phyloP scores from a whole-genome alignment of 2,329 filamentous ascomycete genomes.

The Tolypocladium guangdongense region DNA sequence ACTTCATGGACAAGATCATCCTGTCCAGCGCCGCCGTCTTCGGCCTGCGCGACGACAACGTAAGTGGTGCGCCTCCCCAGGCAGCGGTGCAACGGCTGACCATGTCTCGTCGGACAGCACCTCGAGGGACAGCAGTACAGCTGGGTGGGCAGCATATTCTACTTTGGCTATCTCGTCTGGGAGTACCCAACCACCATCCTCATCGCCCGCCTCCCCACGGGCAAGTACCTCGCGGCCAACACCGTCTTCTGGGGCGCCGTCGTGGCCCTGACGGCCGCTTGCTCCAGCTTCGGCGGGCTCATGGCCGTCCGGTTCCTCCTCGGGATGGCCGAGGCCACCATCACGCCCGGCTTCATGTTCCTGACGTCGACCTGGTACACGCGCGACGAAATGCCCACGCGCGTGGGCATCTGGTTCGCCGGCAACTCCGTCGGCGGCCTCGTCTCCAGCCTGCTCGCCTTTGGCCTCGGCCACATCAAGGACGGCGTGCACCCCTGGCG shows the following conservation, averaged over 20 bases:
- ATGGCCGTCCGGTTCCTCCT: constrained; percentile 40
- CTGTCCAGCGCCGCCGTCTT: constrained; percentile 45
- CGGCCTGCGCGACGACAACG: constrained; percentile 36
- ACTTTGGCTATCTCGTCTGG: constrained; percentile 35
- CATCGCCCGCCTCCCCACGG: constrained; percentile 33
- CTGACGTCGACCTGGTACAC: constrained; percentile 43
- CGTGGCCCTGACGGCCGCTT: constrained; percentile 30
- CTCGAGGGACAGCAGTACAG: constrained; percentile 41
- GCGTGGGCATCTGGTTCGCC: constrained; percentile 46
- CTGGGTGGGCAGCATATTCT: constrained; percentile 44
- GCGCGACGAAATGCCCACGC: constrained; percentile 30
- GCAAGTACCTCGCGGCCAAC: constrained; percentile 33
- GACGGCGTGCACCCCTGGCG: constrained; percentile 37
- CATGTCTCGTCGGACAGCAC: constrained; percentile 5
- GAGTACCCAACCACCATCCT: constrained; percentile 37
- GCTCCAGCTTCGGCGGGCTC: constrained; percentile 34
- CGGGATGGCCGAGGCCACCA: constrained; percentile 41
- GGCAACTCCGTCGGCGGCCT: constrained; percentile 39
- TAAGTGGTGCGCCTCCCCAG: constrained; percentile 4
- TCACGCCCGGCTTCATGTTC: constrained; percentile 41
- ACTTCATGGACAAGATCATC: constrained; percentile 51
- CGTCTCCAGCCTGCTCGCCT: constrained; percentile 38
- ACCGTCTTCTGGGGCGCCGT: constrained; percentile 37
- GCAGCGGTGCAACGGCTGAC: neutral
- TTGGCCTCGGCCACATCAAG: constrained; percentile 43